Evolutionary conservation across 495 filamentous ascomycete genomes (phyloP).

Genomic region (Penicillium canariense): DNA sequence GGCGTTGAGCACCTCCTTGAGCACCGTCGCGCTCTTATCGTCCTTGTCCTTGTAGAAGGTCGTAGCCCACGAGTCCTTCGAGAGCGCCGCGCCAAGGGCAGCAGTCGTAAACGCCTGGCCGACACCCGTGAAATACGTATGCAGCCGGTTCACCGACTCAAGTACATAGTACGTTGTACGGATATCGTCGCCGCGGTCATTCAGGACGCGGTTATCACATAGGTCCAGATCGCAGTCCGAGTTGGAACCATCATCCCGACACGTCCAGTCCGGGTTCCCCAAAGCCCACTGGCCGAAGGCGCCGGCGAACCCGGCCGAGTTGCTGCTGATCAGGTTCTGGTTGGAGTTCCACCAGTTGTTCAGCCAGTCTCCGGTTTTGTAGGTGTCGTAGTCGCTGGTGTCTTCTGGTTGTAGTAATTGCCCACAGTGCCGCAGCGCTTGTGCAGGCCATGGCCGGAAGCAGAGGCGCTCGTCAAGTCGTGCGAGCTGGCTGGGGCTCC

Average conservation of each 20-base stretch:
- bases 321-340: conserved; percentile 6
- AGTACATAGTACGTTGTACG: conserved; percentile 25
- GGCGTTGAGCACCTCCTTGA: conserved; percentile 17
- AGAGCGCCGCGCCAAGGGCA: conserved; percentile 24
- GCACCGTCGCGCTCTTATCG: conserved; percentile 14
- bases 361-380: conserved; percentile 24
- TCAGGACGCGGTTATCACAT: conserved; percentile 22
- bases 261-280: conserved; percentile 27
- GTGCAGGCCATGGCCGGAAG: conserved; percentile 5
- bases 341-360: conserved; percentile 24
- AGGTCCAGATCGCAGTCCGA: conserved; percentile 23
- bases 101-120: conserved; percentile 21
- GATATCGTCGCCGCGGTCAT: conserved; percentile 17
- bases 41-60: conserved; percentile 30
- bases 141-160: conserved; percentile 23
- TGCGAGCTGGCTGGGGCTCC: conserved; percentile 3
- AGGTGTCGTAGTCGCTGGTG: conserved; percentile 18
- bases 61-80: conserved; percentile 24
- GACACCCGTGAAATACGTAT: conserved; percentile 24
- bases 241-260: conserved; percentile 23
- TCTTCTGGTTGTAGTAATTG: conserved; percentile 20
- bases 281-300: conserved; percentile 28
- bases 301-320: conserved; percentile 20
- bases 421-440: conserved; percentile 23
- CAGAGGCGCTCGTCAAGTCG: too few species aligned